Evolutionary conservation across 106 monocot genomes (phyloP), one percentile per base, ranked within the genome.

Genomic region (Platanthera guangdongensis): DNA sequence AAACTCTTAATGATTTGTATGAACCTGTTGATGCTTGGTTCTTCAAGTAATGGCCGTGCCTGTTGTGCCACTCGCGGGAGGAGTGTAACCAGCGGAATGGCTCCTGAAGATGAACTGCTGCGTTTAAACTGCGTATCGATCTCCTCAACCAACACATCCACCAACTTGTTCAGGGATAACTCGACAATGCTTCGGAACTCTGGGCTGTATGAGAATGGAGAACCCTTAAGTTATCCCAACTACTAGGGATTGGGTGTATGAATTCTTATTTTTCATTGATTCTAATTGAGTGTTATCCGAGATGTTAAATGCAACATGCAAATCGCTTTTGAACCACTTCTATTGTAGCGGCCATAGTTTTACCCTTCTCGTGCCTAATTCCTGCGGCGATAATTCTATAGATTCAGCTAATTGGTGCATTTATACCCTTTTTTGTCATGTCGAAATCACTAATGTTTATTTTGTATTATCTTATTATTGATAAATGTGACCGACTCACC

Each of bases 21-120:
- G 75, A 84, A 94, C 71, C 80, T 94, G 81, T 97, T 97, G 80
- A 13, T 83, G 74, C 72, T 76, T 48, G 93, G 91, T 47, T 91
- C 97, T 25, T 94, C 93, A 9, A 97, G 89, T 63, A 93, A 59
- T 74, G 80, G 76, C 1, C 54, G 63, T 62, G 84, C 81, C 49
- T 88, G 25, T 25, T 84, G 80, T 2, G 85, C 74, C 1, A 97
- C 80, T 52, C 81, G 79, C 39, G 97, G 89, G 73, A 93, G 80
- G 14, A 89, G 84, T 73, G 88, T 97, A 0, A 84, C 97, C 67
- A 97, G 82, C 53, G 89, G 94, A 77, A 89, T 9, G 52, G 73
- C 80, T 7, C 77, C 73, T 30, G 86, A 28, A 6, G 71, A 10
- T 19, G 53, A 63, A 72, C 46, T 72, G 11, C 18, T 47, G 10